These are phyloP conservation scores for Penicillium canescens DNA, from an alignment of 495 filamentous ascomycete species.

Conservation along the genomic window DNA sequence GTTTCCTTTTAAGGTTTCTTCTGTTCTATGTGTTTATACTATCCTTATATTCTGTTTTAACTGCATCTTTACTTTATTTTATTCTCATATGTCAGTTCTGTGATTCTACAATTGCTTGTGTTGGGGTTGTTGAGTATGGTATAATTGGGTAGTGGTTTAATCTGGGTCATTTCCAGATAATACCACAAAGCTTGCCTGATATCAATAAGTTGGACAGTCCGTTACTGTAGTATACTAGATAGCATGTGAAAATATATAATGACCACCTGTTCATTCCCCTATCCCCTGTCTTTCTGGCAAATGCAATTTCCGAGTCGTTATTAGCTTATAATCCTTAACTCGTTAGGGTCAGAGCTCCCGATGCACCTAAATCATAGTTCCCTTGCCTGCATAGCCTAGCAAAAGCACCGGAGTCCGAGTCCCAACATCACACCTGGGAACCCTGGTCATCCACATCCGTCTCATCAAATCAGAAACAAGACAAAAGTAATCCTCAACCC, in stretches of 20 bases:
- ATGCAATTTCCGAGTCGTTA: not conserved
- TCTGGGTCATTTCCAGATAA: too few relatives aligned
- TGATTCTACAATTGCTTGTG: too few relatives aligned
- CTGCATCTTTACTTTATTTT: conserved; percentile 1
- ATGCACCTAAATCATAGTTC: conserved; percentile 2
- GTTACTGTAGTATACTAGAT: too few relatives aligned
- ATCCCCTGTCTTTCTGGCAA: too few relatives aligned
- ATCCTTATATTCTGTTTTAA: not conserved
- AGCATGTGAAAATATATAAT: too few relatives aligned
- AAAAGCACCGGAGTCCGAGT: not conserved
- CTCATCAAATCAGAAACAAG: conserved; percentile 8
- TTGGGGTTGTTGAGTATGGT: too few relatives aligned
- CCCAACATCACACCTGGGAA: not conserved
- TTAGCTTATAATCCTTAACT: not conserved
- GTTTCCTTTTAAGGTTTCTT: not conserved
- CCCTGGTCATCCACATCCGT: not conserved
- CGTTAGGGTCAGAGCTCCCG: not conserved
- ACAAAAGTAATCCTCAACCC: conserved; percentile 6
- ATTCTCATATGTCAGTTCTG: not conserved
- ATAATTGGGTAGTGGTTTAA: too few relatives aligned
- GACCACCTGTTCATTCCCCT: not conserved
- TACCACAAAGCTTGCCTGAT: too few relatives aligned
- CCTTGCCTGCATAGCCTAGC: conserved; percentile 1
- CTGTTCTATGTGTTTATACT: conserved; percentile 1
- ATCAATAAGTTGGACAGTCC: too few relatives aligned